phyloP scores from a whole-genome alignment of 805 yeast genomes.

The Yarrowia porcina region DNA sequence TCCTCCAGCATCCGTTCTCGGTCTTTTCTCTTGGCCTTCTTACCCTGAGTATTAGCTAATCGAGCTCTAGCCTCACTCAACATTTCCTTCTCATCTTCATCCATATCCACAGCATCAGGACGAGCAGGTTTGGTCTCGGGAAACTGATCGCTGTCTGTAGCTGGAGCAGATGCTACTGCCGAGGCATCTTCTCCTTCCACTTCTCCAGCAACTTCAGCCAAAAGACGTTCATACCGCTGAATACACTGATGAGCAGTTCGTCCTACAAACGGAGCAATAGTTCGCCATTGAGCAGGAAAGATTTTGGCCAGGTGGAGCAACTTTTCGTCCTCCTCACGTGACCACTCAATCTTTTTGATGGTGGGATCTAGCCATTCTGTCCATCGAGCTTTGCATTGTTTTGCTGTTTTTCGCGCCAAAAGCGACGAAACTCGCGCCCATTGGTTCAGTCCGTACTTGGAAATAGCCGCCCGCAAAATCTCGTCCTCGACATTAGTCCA shows the following conservation, averaged over 20 bases:
- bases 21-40: slow-evolving; percentile 86
- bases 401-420: slow-evolving; percentile 78
- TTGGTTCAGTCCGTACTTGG: slow-evolving; percentile 90
- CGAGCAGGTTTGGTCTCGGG: slow-evolving; percentile 78
- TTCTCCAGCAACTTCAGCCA: slow-evolving; percentile 50
- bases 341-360: slow-evolving; percentile 64
- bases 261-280: slow-evolving; percentile 76
- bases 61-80: slow-evolving; percentile 91
- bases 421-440: slow-evolving; percentile 93
- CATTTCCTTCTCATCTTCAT: slow-evolving; percentile 90
- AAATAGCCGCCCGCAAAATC: slow-evolving; percentile 82
- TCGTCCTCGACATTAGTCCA: slow-evolving; percentile 89
- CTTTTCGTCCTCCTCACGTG: slow-evolving; percentile 69
- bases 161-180: slow-evolving; percentile 46
- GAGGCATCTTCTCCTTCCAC: slow-evolving; percentile 34
- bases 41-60: slow-evolving; percentile 87
- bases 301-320: slow-evolving; percentile 62
- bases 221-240: slow-evolving; percentile 72
- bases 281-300: slow-evolving; percentile 92
- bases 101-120: slow-evolving; percentile 76
- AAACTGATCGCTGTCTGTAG: slow-evolving; percentile 49
- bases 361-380: slow-evolving; percentile 78
- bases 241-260: slow-evolving; percentile 85
- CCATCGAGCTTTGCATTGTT: slow-evolving; percentile 93
- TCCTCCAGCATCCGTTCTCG: slow-evolving; percentile 81